These are phyloP conservation scores for Citrus maxima DNA, from an alignment of 345 rosid genomes.

Conservation along the genomic window DNA sequence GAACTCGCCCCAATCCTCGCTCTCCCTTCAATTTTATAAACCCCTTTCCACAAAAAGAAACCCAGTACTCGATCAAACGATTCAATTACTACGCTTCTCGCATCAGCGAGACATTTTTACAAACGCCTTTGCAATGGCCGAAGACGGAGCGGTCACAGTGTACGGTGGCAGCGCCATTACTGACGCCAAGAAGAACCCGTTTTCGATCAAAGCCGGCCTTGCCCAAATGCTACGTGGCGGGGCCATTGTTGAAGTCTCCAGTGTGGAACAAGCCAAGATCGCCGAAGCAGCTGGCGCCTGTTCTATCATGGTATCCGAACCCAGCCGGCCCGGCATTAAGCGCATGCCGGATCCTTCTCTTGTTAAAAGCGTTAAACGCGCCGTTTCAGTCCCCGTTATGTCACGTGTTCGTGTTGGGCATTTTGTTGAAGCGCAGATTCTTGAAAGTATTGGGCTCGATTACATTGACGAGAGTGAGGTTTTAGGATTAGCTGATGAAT, in stretches of 20 bases:
- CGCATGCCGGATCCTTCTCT: constrained; percentile 63
- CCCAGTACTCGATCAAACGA: neutral
- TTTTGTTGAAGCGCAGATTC: constrained; percentile 68
- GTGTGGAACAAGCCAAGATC: constrained; percentile 51
- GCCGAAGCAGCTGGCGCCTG: constrained; percentile 70
- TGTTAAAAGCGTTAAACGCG: constrained; percentile 43
- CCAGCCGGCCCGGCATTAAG: constrained; percentile 26
- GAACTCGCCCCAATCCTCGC: neutral
- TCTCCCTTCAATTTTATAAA: neutral
- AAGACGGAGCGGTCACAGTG: constrained; percentile 44
- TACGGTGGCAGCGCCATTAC: constrained; percentile 42
- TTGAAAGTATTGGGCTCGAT: constrained; percentile 52
- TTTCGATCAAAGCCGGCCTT: constrained; percentile 55
- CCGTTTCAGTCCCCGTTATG: constrained; percentile 56
- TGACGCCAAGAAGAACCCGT: constrained; percentile 49
- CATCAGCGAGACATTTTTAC: constrained; percentile 16
- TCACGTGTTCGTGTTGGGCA: constrained; percentile 60
- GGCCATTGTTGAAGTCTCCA: constrained; percentile 46
- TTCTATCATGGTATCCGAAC: constrained; percentile 47
- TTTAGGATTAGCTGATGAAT: constrained; percentile 46
- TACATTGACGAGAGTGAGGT: constrained; percentile 64
- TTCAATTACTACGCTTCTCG: neutral
- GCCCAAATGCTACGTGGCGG: constrained; percentile 73
- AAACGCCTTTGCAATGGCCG: constrained; percentile 24
- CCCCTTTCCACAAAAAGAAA: neutral